Evolutionary conservation across 441 rosid genomes (phyloP), one percentile per base, ranked within the genome.

Genomic region (Syzygium malaccense): DNA sequence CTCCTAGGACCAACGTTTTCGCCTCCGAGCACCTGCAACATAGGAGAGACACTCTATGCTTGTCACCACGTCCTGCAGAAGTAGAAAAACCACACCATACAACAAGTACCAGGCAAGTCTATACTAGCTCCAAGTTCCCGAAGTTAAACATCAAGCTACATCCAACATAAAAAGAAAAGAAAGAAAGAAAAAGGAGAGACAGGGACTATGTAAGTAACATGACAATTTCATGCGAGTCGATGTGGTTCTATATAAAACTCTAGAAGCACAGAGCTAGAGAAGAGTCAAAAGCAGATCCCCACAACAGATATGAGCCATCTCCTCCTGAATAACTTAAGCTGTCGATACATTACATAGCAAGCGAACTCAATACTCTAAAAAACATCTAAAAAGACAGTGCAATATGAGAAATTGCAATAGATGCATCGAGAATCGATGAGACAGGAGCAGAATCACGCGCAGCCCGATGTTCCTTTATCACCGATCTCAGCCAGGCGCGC

Each of bases 141-240:
- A 41, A 23, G 7, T 75, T 23, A 41, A 41, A 75, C 14, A 75
- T 41, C 83, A 41, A 41, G 48, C 51, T 75, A 41, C 83, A 41
- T 75, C 83, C 18, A 3, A 75, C 49, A 5, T 20, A 11, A 23
- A 33, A 71, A 71, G 48, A 33, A 71, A 23, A 30, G 75, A 17
- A 8, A n/a, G 14, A 6, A 0, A 37, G 3, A 37, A 37, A 1
- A 71, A 1, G 5, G 1, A 28, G 18, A 28, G 30, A 26, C 18
- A 37, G n/a, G 13, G 83, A 41, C 51, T 13, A 64, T 8, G 55
- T 54, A 25, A 57, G 83, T 12, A 75, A 75, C 18, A 23, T 12
- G 53, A 12, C n/a, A 75, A 75, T 23, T 75, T 75, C 83, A 23
- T 25, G 83, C 51, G 7, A 41, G 53, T 41, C 53, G 10, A 41